phyloP scores from a whole-genome alignment of 192 early-diverging fungal species.

The Backusella psychrophila region DNA sequence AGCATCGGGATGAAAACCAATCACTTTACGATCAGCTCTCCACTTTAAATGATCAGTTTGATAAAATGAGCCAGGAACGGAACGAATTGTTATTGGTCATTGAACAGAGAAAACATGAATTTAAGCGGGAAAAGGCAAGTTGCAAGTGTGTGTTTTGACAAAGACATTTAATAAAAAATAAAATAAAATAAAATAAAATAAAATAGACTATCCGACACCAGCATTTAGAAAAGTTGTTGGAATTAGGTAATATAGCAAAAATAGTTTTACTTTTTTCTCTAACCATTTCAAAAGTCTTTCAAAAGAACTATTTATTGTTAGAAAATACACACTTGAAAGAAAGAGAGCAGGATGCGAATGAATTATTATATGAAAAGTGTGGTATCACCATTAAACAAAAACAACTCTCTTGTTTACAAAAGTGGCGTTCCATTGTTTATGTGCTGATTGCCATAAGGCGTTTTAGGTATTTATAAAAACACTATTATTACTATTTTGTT shows the following conservation, averaged over 20 bases:
- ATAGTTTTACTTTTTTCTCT: no score
- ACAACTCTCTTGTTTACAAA: neutral
- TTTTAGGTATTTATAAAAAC: neutral
- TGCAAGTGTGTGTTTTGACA: no score
- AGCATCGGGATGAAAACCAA: neutral
- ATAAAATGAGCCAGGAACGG: neutral
- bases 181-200: no score
- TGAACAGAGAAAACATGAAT: conserved; percentile 7
- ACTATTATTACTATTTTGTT: neutral
- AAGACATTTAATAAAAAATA: neutral
- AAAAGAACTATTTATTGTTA: conserved; percentile 1
- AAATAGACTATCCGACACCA: neutral
- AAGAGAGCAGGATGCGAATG: neutral
- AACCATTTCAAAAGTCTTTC: neutral
- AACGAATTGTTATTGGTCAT: neutral
- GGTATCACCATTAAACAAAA: neutral
- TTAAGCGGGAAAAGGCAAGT: neutral
- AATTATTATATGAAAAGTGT: neutral
- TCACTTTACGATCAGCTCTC: neutral
- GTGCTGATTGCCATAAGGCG: neutral
- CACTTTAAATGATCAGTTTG: neutral
- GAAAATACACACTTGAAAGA: neutral
- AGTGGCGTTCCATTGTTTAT: neutral
- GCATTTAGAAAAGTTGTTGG: neutral
- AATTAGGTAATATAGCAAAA: neutral